Evolutionary conservation across 352 stramenopile species (phyloP), one percentile per base, ranked within the genome.

Genomic region (Globisporangium nodosum): DNA sequence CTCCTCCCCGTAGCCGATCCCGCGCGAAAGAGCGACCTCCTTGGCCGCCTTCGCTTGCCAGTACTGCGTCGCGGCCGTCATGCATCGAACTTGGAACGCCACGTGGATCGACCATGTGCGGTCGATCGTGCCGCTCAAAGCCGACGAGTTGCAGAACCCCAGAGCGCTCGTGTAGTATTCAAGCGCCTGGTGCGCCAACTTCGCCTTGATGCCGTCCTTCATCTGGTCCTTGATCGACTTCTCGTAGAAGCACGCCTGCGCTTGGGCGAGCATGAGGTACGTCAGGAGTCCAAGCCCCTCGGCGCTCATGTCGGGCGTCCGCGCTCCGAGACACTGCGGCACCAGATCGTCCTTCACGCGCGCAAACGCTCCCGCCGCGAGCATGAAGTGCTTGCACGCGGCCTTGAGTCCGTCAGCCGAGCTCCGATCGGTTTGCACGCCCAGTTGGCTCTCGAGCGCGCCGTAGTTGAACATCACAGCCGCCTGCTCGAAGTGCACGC

Each of bases 181-280:
- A 52, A 85, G 74, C 35, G 81, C 79, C 61, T 95, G 82, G 53
- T 85, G 73, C 57, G 88, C 85, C 20, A 95, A 68, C 57, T 92
- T 95, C 21, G 85, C 74, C 70, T 92, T 90, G 58, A 96, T 81
- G 12, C 62, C 74, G 58, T 91, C 74, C 48, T 90, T 91, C 75
- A 90, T 87, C 54, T 83, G 70, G 66, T 97, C 88, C 52, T 92
- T 93, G 33, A 96, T 88, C 20, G 87, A 80, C 63, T 97, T 97
- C 62, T 96, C 86, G 63, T 96, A 97, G 56, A 96, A 96, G 54
- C 88, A 96, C n/a, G 87, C 86, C 59, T 95, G 85, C 24, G 83
- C 83, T 64, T 95, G 85, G 16, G 83, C 85, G 18, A 95, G 70
- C 83, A 95, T 92, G 52, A 95, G 70, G 48, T 74, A 65, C 35